Conservation (phyloP, 768 basidiomycete genomes). For the Pisolithus sp. region DNA sequence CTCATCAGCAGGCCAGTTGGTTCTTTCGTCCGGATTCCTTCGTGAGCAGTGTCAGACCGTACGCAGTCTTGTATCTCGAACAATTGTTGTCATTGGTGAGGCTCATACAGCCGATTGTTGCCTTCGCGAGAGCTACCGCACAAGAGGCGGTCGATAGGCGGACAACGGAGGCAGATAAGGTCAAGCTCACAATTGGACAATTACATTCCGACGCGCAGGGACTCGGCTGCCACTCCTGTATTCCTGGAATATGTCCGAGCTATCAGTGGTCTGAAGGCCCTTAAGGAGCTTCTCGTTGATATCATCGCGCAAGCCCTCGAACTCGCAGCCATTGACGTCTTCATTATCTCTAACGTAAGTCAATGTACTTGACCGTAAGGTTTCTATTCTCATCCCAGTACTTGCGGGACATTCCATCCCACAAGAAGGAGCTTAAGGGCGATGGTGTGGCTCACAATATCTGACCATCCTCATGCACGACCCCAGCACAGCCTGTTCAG, state of each 20-base stretch:
- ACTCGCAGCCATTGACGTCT: constrained; percentile 8
- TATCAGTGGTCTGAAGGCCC: constrained; percentile 11
- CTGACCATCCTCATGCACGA: constrained; percentile 20
- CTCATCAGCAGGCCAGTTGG: constrained; percentile 11
- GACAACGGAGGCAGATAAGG: constrained; percentile 1
- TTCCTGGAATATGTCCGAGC: constrained; percentile 14
- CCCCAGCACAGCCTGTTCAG: constrained; percentile 6
- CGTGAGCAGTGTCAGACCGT: not conserved
- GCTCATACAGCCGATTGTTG: not conserved
- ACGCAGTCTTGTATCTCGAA: not conserved
- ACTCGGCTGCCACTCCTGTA: constrained; percentile 9
- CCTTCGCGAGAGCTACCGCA: constrained; percentile 8
- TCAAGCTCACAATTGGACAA: constrained; percentile 8
- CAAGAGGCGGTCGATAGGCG: constrained; percentile 19
- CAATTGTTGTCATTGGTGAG: not conserved
- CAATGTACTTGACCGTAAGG: not conserved
- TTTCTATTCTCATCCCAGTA: not conserved
- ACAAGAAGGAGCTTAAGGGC: constrained; percentile 18
- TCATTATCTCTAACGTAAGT: constrained; percentile 13
- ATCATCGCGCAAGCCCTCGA: constrained; percentile 10
- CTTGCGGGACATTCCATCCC: constrained; percentile 19
- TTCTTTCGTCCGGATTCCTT: not conserved
- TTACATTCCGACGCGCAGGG: constrained; percentile 9
- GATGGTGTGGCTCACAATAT: constrained; percentile 18
- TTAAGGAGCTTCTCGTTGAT: constrained; percentile 6